phyloP scores from a whole-genome alignment of 78 protist species.

The Mastigamoeba balamuthi region DNA sequence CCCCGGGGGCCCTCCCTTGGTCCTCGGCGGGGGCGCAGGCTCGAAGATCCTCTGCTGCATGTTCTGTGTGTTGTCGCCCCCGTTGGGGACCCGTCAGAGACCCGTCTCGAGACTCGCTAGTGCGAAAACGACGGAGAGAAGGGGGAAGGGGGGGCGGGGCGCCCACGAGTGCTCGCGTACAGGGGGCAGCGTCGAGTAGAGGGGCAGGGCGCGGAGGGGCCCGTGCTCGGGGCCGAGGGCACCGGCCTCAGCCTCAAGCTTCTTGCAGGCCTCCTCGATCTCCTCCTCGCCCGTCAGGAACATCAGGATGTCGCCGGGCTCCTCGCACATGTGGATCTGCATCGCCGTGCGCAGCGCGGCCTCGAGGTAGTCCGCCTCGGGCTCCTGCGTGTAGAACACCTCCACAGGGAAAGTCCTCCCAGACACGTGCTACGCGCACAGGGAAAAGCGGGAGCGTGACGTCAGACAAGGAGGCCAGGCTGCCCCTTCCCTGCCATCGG shows the following conservation, averaged over 20 bases:
- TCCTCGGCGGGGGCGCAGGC: constrained; percentile 15
- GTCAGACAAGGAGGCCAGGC: too few relatives aligned
- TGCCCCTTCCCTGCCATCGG: too few relatives aligned
- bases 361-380: constrained; percentile 92
- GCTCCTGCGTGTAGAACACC: constrained; percentile 85
- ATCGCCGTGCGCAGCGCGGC: constrained; percentile 88
- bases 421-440: constrained; percentile 45
- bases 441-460: too few relatives aligned
- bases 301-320: constrained; percentile 90
- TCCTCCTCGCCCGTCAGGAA: constrained; percentile 94
- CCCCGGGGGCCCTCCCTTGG: constrained; percentile 46
- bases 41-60: constrained; percentile 85
- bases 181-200: constrained; percentile 95
- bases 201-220: constrained; percentile 56
- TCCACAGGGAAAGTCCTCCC: constrained; percentile 93
- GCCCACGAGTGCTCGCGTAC: too few relatives aligned
- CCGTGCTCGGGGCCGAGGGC: neutral
- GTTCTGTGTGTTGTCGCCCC: too few relatives aligned
- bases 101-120: too few relatives aligned
- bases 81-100: too few relatives aligned
- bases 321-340: constrained; percentile 83
- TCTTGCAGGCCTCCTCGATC: constrained; percentile 69
- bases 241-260: neutral
- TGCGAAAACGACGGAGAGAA: too few relatives aligned
- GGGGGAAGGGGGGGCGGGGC: too few relatives aligned